Evolutionary conservation across 2,329 filamentous ascomycete genomes (phyloP).

Genomic region (Colletotrichum costaricense): DNA sequence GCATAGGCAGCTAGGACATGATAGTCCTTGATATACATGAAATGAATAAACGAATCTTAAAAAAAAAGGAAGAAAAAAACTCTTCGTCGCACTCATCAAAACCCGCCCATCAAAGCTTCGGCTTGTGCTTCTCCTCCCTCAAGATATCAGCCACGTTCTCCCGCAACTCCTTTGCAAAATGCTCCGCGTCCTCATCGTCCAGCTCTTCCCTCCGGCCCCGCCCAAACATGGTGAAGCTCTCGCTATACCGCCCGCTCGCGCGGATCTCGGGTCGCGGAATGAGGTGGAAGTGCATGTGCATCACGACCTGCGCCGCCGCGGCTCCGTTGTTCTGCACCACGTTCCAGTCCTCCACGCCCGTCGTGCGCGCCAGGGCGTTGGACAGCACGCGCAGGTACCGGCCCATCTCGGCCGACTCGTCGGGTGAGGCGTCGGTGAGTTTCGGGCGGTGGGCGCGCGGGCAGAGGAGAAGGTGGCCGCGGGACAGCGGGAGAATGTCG

Average conservation of each 20-base stretch:
- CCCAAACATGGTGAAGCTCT: conserved; percentile 87
- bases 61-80: background rate
- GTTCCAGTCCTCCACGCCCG: conserved; percentile 88
- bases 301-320: conserved; percentile 90
- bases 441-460: conserved; percentile 83
- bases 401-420: conserved; percentile 76
- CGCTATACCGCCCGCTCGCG: conserved; percentile 62
- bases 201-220: conserved; percentile 77
- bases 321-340: conserved; percentile 96
- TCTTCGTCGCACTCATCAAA: conserved; percentile 42
- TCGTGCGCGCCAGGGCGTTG: conserved; percentile 74
- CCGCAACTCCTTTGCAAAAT: conserved; percentile 67
- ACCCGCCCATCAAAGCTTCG: conserved; percentile 51
- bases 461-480: conserved; percentile 85
- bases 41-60: conserved; percentile 17
- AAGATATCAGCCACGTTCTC: conserved; percentile 60
- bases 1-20: background rate
- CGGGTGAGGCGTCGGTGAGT: conserved; percentile 74
- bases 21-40: conserved; percentile 22
- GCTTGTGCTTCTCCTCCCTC: conserved; percentile 41
- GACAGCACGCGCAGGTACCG: conserved; percentile 78
- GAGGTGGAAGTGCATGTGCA: conserved; percentile 94
- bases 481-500: conserved; percentile 89
- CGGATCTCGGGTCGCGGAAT: conserved; percentile 83
- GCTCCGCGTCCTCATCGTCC: conserved; percentile 78